phyloP scores from a whole-genome alignment of 164 flowering plant genomes.

The Brasenia schreberi region DNA sequence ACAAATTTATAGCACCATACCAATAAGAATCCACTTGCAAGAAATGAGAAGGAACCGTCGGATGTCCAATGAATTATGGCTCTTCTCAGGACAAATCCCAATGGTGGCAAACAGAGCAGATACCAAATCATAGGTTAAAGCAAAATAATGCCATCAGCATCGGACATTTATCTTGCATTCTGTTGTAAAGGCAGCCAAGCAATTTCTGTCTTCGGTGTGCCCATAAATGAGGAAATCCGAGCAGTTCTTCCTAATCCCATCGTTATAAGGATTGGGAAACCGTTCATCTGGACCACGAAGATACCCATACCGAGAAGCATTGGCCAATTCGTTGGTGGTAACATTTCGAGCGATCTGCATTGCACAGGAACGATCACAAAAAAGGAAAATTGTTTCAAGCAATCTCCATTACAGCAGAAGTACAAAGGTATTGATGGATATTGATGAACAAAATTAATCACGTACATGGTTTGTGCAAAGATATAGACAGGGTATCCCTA shows the following conservation, averaged over 20 bases:
- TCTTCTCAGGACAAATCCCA: too few relatives aligned
- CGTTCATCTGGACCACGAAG: slow-evolving; percentile 83
- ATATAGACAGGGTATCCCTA: too few relatives aligned
- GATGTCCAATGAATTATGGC: too few relatives aligned
- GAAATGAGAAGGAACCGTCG: too few relatives aligned
- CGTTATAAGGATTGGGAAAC: slow-evolving; percentile 86
- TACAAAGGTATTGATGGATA: neutral
- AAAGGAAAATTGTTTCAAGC: neutral
- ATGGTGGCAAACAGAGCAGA: too few relatives aligned
- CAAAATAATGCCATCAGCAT: neutral
- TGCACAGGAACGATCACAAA: neutral
- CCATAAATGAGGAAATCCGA: slow-evolving; percentile 73
- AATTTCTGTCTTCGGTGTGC: slow-evolving; percentile 59
- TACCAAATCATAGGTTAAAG: too few relatives aligned
- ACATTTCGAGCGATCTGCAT: slow-evolving; percentile 86
- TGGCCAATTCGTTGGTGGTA: slow-evolving; percentile 85
- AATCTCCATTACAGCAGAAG: neutral
- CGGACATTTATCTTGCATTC: slow-evolving; percentile 18
- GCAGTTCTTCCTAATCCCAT: slow-evolving; percentile 83
- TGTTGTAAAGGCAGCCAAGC: slow-evolving; percentile 65
- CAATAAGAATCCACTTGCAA: too few relatives aligned
- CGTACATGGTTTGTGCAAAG: neutral
- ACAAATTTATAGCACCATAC: too few relatives aligned
- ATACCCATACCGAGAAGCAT: slow-evolving; percentile 69
- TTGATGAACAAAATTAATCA: neutral